Conservation (phyloP, 2,329 filamentous ascomycete genomes). For the Furcasterigmium furcatum region DNA sequence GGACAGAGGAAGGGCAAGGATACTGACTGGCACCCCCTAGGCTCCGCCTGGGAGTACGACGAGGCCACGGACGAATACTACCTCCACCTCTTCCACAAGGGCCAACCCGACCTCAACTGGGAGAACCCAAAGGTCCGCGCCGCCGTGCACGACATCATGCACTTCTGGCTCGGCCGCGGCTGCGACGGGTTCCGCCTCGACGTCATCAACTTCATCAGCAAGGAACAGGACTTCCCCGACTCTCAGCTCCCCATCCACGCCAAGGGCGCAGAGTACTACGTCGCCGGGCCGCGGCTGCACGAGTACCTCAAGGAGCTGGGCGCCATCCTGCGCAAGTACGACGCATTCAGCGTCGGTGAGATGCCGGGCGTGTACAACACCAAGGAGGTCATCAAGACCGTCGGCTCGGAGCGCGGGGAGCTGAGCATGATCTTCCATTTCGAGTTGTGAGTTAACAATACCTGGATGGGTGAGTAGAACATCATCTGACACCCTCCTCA, state of each 20-base stretch:
- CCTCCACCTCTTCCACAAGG: constrained; percentile 65
- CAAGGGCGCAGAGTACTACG: constrained; percentile 40
- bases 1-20: no score
- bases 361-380: constrained; percentile 43
- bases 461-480: constrained; percentile 1
- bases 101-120: constrained; percentile 79
- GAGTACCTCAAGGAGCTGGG: constrained; percentile 44
- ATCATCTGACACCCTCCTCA: constrained; percentile 14
- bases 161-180: constrained; percentile 71
- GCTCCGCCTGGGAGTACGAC: constrained; percentile 46
- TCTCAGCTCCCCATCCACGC: constrained; percentile 26
- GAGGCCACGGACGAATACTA: constrained; percentile 50
- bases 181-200: constrained; percentile 66
- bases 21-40: constrained; percentile 24
- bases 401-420: constrained; percentile 54
- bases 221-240: constrained; percentile 54
- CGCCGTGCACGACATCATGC: constrained; percentile 66
- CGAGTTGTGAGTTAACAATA: constrained; percentile 46
- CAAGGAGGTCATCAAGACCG: constrained; percentile 40
- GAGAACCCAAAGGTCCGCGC: constrained; percentile 62
- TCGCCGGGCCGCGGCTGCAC: constrained; percentile 47
- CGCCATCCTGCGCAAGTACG: constrained; percentile 38
- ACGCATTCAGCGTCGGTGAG: constrained; percentile 50
- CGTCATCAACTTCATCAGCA: constrained; percentile 66
- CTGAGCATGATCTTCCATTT: constrained; percentile 74